Percentiles rank a stretch among this genome's conserved stretches.
Conservation (phyloP, 352 stramenopile genomes). For the Porosira glacialis region DNA sequence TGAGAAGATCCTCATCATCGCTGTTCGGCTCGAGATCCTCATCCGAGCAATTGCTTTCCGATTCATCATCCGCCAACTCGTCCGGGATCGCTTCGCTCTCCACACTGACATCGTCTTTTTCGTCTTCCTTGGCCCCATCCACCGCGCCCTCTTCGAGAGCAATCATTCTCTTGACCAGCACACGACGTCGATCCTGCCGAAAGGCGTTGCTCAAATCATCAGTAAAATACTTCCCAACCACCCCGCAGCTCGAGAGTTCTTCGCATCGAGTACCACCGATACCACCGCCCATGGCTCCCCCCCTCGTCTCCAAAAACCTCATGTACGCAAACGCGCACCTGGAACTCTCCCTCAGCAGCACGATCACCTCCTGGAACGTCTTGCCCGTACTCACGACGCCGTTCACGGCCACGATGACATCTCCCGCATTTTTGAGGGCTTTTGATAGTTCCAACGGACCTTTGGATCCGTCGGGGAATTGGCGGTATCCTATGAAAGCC, state of each 20-base stretch:
- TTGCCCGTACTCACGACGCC: constrained; percentile 72
- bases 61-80: constrained; percentile 55
- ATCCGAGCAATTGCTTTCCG: constrained; percentile 58
- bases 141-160: constrained; percentile 33
- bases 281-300: constrained; percentile 42
- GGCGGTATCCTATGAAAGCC: constrained; percentile 74
- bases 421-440: constrained; percentile 63
- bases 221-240: constrained; percentile 59
- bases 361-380: constrained; percentile 79
- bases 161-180: constrained; percentile 59
- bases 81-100: constrained; percentile 37
- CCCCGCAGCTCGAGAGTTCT: constrained; percentile 72
- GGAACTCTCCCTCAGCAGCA: constrained; percentile 62
- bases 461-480: constrained; percentile 59
- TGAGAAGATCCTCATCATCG: constrained; percentile 69
- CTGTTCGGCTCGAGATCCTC: constrained; percentile 72
- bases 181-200: constrained; percentile 61
- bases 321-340: constrained; percentile 72
- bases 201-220: constrained; percentile 65
- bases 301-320: constrained; percentile 63
- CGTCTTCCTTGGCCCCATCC: constrained; percentile 42
- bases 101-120: constrained; percentile 49
- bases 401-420: constrained; percentile 81
- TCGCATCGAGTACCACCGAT: no score
- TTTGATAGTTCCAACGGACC: constrained; percentile 68